Evolutionary conservation across 495 filamentous ascomycete species (phyloP), one percentile per base, ranked within the genome.

Genomic region (Bacidia rubella): DNA sequence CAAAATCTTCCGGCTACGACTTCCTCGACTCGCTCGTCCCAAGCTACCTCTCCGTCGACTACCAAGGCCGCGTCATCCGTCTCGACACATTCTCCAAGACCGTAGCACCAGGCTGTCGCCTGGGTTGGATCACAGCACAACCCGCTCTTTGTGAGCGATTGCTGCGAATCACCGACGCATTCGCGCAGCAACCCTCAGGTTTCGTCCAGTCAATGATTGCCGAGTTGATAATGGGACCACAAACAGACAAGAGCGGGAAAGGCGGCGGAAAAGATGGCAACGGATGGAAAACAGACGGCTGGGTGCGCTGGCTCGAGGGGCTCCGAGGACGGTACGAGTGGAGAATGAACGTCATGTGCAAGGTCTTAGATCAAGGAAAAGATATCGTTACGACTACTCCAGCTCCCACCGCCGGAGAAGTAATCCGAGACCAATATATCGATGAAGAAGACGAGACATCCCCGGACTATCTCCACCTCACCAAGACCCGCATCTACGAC

Each of bases 1-100:
- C 26, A 29, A 78, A 73, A 51, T 83, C 83, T 12, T 84, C 81
- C 1, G 85, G 85, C 24, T 87, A 80, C 62, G 61, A 72, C 1
- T 95, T 90, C 68, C 70, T 95, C 51, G 87, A 94, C 66, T 85
- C 82, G 0, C 75, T 97, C n/a, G 76, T 81, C 2, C 90, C 87
- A 0, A 88, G 80, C 5, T 78, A 85, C 53, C 67, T 88, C 7
- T 80, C 76, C 52, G 71, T 90, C 54, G 90, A 97, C 65, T 75
- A 72, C 19, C 83, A 93, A 60, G 90, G 90, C 57, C 87, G 90
- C 32, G 90, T 95, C 44, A 74, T 95, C 64, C 80, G 86, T 43
- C 73, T 89, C 57, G 86, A 90, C 62, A 86, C 82, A 0, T 87
- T 90, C 63, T 87, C 83, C 57, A 90, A 90, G 62, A 86, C 86